Evolutionary conservation across 2,329 filamentous ascomycete species (phyloP), one percentile per base, ranked within the genome.

Genomic region (Paraconiothyrium brasiliense): DNA sequence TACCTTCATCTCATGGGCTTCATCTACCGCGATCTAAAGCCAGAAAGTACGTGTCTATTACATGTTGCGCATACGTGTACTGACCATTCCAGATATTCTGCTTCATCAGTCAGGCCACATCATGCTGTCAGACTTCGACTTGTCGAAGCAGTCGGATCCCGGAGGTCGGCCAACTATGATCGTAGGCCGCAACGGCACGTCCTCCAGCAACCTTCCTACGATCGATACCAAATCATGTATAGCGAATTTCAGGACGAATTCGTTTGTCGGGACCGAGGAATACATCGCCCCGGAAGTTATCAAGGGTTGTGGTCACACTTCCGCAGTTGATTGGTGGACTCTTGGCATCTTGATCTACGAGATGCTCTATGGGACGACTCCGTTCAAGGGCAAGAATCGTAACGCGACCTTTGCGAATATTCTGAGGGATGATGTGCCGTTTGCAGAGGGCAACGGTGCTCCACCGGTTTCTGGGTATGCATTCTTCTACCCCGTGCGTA

Each of bases 81-180:
- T 86, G 73, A 85, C 69, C 27, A 27, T 5, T 41, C 7, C 69
- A 97, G 94, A 99, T 73, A 99, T 99, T 68, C 85, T 99, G 14
- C 88, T 99, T 24, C 95, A 99, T 78, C 95, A 99, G 79, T 98
- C 95, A n/a, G 95, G 95, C 16, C 95, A 99, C 80, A 99, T 99
- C 72, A 99, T 99, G 95, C 87, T 99, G 78, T 98, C 95, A 63
- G 95, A 99, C 82, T 99, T 99, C 80, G 95, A 99, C 80, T 82
- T 99, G 64, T 97, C 94, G 10, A 99, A 99, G 81, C 95, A 99
- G 81, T 99, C 95, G 7, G 95, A 96, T 68, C 90, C 92, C 16
- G 95, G 94, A 74, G 95, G 95, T 82, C 94, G 94, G 75, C 95
- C 95, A 52, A 97, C 94, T 27, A 98, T 99, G 94, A 97, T 99